phyloP scores from a whole-genome alignment of 2,329 filamentous ascomycete genomes.

The Aspergillus intermedius region DNA sequence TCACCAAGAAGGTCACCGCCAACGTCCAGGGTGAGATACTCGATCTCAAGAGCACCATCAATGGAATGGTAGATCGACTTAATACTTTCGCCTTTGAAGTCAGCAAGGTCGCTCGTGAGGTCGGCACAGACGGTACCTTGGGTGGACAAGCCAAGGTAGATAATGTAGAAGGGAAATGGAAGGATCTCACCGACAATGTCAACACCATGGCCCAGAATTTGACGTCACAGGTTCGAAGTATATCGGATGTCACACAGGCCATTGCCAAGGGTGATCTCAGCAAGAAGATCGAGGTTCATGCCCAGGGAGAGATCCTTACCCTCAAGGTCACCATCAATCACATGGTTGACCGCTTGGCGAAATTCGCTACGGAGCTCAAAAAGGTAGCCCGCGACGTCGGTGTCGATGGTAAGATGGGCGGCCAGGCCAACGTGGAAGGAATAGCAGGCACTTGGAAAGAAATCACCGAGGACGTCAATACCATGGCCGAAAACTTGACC shows the following conservation, averaged over 20 bases:
- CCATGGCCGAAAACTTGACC: constrained; percentile 79
- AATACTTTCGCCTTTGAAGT: constrained; percentile 61
- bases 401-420: constrained; percentile 97
- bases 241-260: constrained; percentile 88
- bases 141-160: constrained; percentile 59
- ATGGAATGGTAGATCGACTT: constrained; percentile 60
- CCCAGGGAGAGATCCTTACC: constrained; percentile 88
- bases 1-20: constrained; percentile 93
- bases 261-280: constrained; percentile 95
- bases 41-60: constrained; percentile 85
- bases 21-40: constrained; percentile 91
- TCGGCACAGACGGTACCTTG: constrained; percentile 59
- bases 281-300: constrained; percentile 90
- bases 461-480: constrained; percentile 94
- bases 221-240: constrained; percentile 70
- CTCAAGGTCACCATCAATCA: constrained; percentile 97
- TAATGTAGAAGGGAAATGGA: constrained; percentile 62
- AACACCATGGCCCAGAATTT: constrained; percentile 62
- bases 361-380: constrained; percentile 94
- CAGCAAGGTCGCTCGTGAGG: constrained; percentile 59
- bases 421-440: constrained; percentile 88
- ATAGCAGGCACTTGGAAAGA: constrained; percentile 96
- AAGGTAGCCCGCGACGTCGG: constrained; percentile 93
- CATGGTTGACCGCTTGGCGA: constrained; percentile 93
- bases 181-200: constrained; percentile 60